Percentiles rank a stretch among this genome's conserved stretches.
Conservation (phyloP, 2,329 filamentous ascomycete genomes). For the Coniochaeta sp. region DNA sequence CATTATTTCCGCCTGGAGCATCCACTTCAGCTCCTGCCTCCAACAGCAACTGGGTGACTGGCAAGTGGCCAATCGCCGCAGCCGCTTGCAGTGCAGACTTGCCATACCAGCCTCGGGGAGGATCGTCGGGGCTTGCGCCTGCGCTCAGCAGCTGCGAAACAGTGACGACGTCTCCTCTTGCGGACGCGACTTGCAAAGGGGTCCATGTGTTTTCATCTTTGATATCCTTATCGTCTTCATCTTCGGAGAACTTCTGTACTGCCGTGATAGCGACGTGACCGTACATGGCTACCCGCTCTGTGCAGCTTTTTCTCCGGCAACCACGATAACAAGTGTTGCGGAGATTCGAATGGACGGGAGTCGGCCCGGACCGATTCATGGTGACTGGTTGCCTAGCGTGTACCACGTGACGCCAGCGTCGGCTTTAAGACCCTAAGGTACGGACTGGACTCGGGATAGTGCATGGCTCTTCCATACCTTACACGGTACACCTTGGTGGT, state of each 20-base stretch:
- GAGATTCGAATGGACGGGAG: no score
- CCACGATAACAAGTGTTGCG: no score
- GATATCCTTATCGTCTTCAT: neutral
- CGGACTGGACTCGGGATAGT: no score
- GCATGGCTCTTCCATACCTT: no score
- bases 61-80: constrained; percentile 16
- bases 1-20: constrained; percentile 23
- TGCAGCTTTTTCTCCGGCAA: no score
- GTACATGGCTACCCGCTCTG: neutral
- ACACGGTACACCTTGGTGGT: no score
- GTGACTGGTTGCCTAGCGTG: no score
- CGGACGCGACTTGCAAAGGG: neutral
- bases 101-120: constrained; percentile 20
- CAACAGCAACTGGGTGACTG: constrained; percentile 19
- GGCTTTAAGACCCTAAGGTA: no score
- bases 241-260: neutral
- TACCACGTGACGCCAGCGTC: no score
- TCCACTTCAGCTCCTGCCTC: constrained; percentile 23
- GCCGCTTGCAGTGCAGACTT: constrained; percentile 29
- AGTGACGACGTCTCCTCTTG: neutral
- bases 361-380: no score
- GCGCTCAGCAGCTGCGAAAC: neutral
- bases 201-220: neutral
- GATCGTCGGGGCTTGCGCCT: neutral
- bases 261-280: neutral